A percentile compares a stretch with the other conserved stretches of the same genome.
Conservation (phyloP, 2,329 filamentous ascomycete species). For the Paramyrothecium sp. region DNA sequence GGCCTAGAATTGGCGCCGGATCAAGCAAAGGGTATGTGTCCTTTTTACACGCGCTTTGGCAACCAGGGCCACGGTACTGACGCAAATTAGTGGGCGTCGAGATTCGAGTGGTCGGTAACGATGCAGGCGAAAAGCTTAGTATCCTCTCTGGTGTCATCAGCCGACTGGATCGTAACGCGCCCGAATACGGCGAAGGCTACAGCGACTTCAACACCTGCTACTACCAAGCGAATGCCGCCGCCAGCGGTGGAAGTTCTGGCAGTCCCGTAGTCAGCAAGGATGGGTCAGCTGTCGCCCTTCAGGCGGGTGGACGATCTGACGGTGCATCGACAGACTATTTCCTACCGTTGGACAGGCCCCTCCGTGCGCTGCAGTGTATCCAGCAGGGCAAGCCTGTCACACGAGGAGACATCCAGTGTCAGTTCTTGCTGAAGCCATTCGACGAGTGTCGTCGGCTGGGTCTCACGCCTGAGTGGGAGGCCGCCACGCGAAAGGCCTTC, state of each 20-base stretch:
- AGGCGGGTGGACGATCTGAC: constrained; percentile 90
- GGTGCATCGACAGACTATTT: constrained; percentile 98
- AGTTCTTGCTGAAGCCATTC: constrained; percentile 95
- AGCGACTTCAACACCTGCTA: constrained; percentile 97
- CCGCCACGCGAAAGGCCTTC: constrained; percentile 76
- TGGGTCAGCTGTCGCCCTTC: constrained; percentile 85
- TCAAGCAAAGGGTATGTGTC: constrained; percentile 62
- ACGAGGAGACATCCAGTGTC: constrained; percentile 96
- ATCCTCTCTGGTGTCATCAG: constrained; percentile 98
- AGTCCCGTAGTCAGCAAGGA: constrained; percentile 97
- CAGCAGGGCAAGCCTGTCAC: constrained; percentile 72
- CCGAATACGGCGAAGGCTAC: constrained; percentile 96
- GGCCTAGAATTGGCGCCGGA: constrained; percentile 81
- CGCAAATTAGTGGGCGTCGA: constrained; percentile 72
- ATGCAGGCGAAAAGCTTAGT: constrained; percentile 96
- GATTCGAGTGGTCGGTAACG: constrained; percentile 96
- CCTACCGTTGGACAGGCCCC: constrained; percentile 84
- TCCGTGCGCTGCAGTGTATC: constrained; percentile 83
- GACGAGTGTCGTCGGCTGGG: constrained; percentile 93
- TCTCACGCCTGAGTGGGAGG: constrained; percentile 81
- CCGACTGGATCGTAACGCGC: constrained; percentile 91
- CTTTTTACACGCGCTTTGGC: not conserved
- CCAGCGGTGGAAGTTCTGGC: constrained; percentile 95
- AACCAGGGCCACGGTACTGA: constrained; percentile 3
- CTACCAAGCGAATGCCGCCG: constrained; percentile 95